Conservation (phyloP, 164 flowering plant species). For the Kalanchoe fedtschenkoi region DNA sequence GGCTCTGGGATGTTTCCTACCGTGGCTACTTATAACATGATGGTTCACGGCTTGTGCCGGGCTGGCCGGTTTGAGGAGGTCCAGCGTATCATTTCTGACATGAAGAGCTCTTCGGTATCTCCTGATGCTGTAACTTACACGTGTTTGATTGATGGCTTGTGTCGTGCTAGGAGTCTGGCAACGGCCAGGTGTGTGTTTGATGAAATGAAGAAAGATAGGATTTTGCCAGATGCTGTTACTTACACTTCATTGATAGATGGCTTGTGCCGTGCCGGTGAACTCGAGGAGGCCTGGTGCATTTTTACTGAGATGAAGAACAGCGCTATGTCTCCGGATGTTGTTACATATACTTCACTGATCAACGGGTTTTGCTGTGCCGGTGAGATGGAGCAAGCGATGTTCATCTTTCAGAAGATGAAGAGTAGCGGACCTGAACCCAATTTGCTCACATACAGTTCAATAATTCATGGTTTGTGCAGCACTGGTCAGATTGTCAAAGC, state of each 20-base stretch:
- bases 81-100: neutral
- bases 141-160: conserved; percentile 2
- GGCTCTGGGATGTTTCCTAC: neutral
- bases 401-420: neutral
- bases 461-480: neutral
- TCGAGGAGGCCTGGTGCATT: neutral
- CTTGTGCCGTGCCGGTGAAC: neutral
- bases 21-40: conserved; percentile 7
- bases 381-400: neutral
- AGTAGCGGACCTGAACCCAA: neutral
- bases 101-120: conserved; percentile 1
- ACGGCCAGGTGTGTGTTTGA: neutral
- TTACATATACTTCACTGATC: neutral
- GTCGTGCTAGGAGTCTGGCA: neutral
- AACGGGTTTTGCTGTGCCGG: neutral
- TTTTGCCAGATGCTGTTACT: neutral
- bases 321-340: neutral
- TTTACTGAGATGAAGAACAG: neutral
- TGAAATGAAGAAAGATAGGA: neutral
- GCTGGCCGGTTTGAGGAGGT: conserved; percentile 6
- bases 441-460: neutral
- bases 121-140: conserved; percentile 4
- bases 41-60: conserved; percentile 10
- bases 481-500: neutral
- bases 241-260: conserved; percentile 3